phyloP scores from a whole-genome alignment of 345 rosid species.

The Xanthoceras sorbifolium region DNA sequence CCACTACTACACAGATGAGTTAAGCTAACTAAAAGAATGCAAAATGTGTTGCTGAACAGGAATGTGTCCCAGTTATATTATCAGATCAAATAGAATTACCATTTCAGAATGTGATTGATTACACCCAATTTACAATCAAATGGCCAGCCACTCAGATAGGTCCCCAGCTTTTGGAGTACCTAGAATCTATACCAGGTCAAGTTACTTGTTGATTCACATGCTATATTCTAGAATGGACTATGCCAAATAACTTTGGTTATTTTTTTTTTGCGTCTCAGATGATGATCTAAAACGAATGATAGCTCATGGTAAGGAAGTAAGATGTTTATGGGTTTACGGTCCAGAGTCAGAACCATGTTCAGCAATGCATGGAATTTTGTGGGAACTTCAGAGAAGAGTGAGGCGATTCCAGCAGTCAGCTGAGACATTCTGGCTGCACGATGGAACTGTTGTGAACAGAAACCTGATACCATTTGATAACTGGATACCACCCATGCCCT shows the following conservation, averaged over 20 bases:
- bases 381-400: constrained; percentile 96
- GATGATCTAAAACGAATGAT: constrained; percentile 66
- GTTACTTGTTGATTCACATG: constrained; percentile 5
- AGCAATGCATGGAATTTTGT: constrained; percentile 74
- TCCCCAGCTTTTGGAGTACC: constrained; percentile 70
- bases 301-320: constrained; percentile 60
- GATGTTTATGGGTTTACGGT: constrained; percentile 84
- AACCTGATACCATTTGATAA: constrained; percentile 63
- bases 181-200: constrained; percentile 80
- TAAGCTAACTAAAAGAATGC: not conserved
- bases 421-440: constrained; percentile 97
- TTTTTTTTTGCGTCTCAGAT: constrained; percentile 42
- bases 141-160: constrained; percentile 91
- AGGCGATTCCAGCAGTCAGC: constrained; percentile 87
- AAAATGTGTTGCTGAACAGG: constrained; percentile 47
- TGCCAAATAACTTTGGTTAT: not conserved
- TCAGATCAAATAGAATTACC: constrained; percentile 91
- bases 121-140: constrained; percentile 76
- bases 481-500: constrained; percentile 81
- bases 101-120: constrained; percentile 88
- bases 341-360: constrained; percentile 70
- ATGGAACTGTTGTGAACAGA: constrained; percentile 65
- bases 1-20: not conserved
- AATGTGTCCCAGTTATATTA: constrained; percentile 90
- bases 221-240: not conserved